Evolutionary conservation across 305 asterid species (phyloP).

Genomic region (Salvia sclarea): DNA sequence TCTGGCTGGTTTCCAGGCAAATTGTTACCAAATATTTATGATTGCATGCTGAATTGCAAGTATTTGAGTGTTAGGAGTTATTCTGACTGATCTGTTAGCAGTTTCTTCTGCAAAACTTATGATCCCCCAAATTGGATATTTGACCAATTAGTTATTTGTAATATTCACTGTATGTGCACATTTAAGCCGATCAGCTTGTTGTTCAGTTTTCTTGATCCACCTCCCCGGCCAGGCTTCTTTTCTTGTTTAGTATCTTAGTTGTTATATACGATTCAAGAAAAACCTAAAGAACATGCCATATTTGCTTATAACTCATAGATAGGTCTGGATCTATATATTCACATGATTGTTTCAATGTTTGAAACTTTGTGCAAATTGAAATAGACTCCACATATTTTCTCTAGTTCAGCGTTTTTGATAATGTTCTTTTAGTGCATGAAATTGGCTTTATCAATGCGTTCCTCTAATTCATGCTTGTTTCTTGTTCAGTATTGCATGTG

Average conservation of each 20-base stretch:
- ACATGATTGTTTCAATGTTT: not conserved
- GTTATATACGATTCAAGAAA: not conserved
- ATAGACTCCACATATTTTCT: not conserved
- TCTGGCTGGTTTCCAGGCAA: constrained; percentile 22
- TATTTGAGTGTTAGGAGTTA: constrained; percentile 6
- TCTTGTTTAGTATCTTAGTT: constrained; percentile 6
- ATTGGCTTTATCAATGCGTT: not conserved
- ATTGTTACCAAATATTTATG: not conserved
- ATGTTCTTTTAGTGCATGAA: not conserved
- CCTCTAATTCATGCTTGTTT: not conserved
- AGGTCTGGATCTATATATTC: not conserved
- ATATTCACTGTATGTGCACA: not conserved
- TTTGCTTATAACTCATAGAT: not conserved
- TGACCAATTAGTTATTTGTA: not conserved
- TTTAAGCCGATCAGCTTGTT: not conserved
- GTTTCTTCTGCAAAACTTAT: not conserved
- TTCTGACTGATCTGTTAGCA: constrained; percentile 20
- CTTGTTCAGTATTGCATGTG: constrained; percentile 1
- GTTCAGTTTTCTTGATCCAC: constrained; percentile 29
- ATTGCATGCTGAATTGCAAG: constrained; percentile 4
- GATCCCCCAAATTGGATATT: not conserved
- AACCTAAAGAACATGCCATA: not conserved
- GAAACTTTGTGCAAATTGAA: not conserved
- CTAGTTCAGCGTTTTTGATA: constrained; percentile 4
- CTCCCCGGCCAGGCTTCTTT: not conserved